Evolutionary conservation across 2,329 filamentous ascomycete species (phyloP).

Genomic region (Thielaviopsis populi): DNA sequence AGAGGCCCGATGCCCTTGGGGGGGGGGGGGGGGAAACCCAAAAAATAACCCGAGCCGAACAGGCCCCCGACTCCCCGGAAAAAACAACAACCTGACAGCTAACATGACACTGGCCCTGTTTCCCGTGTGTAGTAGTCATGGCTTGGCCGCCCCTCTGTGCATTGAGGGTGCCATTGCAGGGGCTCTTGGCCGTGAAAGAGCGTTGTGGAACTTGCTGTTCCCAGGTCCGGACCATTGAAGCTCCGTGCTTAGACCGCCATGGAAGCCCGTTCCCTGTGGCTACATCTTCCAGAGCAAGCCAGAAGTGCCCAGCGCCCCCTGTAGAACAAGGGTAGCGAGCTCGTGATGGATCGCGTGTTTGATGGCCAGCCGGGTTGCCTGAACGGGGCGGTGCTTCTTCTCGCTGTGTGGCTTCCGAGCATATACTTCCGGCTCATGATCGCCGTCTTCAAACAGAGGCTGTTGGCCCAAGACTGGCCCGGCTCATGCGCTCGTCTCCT

Average conservation of each 20-base stretch:
- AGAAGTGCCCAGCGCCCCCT: background rate
- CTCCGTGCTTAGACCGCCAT: background rate
- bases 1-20: background rate
- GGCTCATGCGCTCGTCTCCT: background rate
- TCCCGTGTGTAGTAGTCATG: background rate
- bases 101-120: background rate
- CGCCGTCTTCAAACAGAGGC: background rate
- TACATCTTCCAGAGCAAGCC: background rate
- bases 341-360: background rate
- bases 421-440: background rate
- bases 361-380: background rate
- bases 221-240: background rate
- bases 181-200: background rate
- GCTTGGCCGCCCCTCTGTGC: background rate
- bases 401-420: background rate
- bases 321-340: background rate
- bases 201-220: background rate
- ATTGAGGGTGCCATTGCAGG: background rate
- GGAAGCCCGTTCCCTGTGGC: background rate
- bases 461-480: background rate
- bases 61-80: constrained; percentile 28
- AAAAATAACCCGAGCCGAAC: constrained; percentile 36
- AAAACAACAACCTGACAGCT: background rate
- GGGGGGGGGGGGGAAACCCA: constrained; percentile 18
- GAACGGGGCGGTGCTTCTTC: background rate